Evolutionary conservation across 2,329 filamentous ascomycete genomes (phyloP), one percentile per base, ranked within the genome.

Genomic region (Furcasterigmium sp.): DNA sequence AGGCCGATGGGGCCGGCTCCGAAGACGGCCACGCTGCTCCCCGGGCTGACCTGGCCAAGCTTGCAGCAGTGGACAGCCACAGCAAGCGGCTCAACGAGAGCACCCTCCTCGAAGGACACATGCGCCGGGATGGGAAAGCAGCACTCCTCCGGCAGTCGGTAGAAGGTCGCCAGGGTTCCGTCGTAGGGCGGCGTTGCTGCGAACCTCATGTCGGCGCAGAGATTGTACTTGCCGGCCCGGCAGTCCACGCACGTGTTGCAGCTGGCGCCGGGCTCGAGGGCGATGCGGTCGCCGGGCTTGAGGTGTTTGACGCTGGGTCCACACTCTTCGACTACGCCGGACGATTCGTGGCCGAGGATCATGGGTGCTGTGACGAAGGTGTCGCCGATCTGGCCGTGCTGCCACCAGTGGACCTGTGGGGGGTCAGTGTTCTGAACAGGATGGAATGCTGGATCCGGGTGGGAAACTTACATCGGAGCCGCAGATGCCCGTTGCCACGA

Each of bases 1-100:
- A 72, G 46, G 0, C 73, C 73, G 6, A 78, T 73, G 0, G 73
- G 70, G 0, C 73, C 72, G 11, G 69, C 72, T 1, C 74, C 74
- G 14, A 75, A 65, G 6, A 77, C 64, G 0, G 73, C 56, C 3
- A 75, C 65, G 0, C 64, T 70, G 40, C 72, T 63, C 1, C 65
- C 59, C 1, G 59, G 57, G 11, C 58, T 56, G 10, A 73, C 59
- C 0, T 66, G 57, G 0, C 67, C 70, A 1, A 63, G 56, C 40
- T 65, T 67, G 46, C 54, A 63, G 9, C 72, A 70, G 38, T 73
- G 67, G 3, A 74, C 69, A 0, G 74, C 73, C 1, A 78, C 73
- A 0, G 73, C 67, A 0, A 76, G 57, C 0, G 75, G 76, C 53
- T 80, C 75, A 2, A 76, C 65, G 8, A 79, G 54, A 0, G 74